Percentiles rank a stretch among this genome's conserved stretches.
phyloP scores from a whole-genome alignment of 805 yeast genomes.

The Pichia californica region DNA sequence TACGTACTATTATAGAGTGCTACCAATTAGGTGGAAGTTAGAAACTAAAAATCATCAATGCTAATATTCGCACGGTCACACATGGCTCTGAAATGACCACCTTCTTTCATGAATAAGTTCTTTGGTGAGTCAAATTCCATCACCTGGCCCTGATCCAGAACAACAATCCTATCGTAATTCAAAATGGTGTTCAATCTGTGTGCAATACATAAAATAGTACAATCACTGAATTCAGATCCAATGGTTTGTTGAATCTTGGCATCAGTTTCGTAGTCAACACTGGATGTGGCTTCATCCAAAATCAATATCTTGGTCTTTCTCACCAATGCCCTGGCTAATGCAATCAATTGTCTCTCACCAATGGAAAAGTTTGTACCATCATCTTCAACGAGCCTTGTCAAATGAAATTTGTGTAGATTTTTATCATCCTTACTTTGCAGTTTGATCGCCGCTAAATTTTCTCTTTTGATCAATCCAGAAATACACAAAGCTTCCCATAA shows the following conservation, averaged over 20 bases:
- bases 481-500: conserved; percentile 57
- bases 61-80: conserved; percentile 43
- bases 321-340: conserved; percentile 66
- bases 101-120: conserved; percentile 33
- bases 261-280: conserved; percentile 72
- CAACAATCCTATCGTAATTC: conserved; percentile 52
- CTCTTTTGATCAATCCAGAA: conserved; percentile 45
- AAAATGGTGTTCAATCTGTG: conserved; percentile 62
- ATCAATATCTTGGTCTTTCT: conserved; percentile 55
- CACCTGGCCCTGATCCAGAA: conserved; percentile 50
- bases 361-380: conserved; percentile 66
- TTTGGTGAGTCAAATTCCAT: conserved; percentile 51
- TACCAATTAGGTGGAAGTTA: no score
- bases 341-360: conserved; percentile 66
- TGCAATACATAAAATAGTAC: conserved; percentile 69
- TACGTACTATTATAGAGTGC: no score
- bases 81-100: conserved; percentile 46
- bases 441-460: conserved; percentile 29
- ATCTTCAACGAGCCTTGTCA: conserved; percentile 54
- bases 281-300: conserved; percentile 72
- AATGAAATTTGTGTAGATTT: conserved; percentile 50
- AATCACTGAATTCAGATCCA: conserved; percentile 46
- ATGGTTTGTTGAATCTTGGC: conserved; percentile 56
- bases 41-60: conserved; percentile 31
- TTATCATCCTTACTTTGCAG: conserved; percentile 27